Conservation (phyloP, 2,329 filamentous ascomycete species). For the Tolypocladium inflatum region DNA sequence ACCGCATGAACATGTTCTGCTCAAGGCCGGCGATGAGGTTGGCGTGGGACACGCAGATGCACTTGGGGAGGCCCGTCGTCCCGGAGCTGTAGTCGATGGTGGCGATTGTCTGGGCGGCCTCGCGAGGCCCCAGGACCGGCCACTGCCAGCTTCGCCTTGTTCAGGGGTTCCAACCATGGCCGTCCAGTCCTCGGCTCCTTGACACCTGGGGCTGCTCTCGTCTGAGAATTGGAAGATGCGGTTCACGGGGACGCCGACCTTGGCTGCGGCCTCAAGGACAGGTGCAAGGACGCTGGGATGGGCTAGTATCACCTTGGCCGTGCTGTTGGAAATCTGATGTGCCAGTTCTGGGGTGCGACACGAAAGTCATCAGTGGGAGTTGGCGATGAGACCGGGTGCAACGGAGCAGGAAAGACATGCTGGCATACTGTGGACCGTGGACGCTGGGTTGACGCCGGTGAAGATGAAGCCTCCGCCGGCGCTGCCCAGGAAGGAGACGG, state of each 20-base stretch:
- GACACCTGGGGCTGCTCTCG: constrained; percentile 12
- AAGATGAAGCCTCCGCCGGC: constrained; percentile 43
- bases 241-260: constrained; percentile 27
- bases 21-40: constrained; percentile 33
- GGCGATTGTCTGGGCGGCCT: constrained; percentile 12
- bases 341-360: constrained; percentile 29
- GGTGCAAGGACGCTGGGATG: constrained; percentile 35
- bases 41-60: constrained; percentile 37
- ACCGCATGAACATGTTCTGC: background rate
- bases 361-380: background rate
- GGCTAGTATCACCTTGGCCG: constrained; percentile 37
- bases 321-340: constrained; percentile 41
- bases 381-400: background rate
- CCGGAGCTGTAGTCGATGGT: constrained; percentile 43
- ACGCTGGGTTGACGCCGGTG: constrained; percentile 43
- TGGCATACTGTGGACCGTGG: constrained; percentile 33
- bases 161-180: constrained; percentile 22
- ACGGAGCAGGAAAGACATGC: background rate
- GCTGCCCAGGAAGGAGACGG: constrained; percentile 42
- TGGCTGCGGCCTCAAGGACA: constrained; percentile 31
- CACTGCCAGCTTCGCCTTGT: constrained; percentile 28
- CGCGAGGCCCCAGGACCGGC: constrained; percentile 9
- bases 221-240: constrained; percentile 41
- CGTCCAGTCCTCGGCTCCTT: constrained; percentile 32
- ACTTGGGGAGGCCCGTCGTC: constrained; percentile 42